These are phyloP conservation scores for Syncephalastrum monosporum DNA, from an alignment of 371 early-diverging fungal species.

Conservation along the genomic window DNA sequence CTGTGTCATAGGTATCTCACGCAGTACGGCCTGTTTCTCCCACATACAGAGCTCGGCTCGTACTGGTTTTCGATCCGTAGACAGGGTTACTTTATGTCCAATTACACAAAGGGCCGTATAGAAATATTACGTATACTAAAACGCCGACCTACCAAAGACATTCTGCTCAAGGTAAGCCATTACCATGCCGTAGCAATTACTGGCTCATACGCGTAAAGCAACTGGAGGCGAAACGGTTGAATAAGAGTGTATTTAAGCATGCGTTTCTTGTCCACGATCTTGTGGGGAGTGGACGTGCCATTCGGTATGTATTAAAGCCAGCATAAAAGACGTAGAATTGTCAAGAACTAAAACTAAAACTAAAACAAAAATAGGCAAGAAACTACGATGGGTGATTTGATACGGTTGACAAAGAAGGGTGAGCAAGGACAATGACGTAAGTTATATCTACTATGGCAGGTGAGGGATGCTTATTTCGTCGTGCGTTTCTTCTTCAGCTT, in stretches of 20 bases:
- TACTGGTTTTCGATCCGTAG: constrained; percentile 30
- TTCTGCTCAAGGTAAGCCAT: constrained; percentile 19
- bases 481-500: constrained; percentile 30
- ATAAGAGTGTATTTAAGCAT: constrained; percentile 17
- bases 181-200: background rate
- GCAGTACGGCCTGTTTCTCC: constrained; percentile 18
- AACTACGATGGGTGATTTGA: constrained; percentile 33
- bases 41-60: constrained; percentile 14
- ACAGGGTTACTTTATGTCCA: constrained; percentile 24
- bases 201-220: constrained; percentile 9
- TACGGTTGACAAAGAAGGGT: constrained; percentile 29
- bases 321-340: background rate
- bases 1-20: constrained; percentile 10
- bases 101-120: constrained; percentile 17
- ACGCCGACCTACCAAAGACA: constrained; percentile 26
- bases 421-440: constrained; percentile 12
- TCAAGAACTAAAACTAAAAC: background rate
- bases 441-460: too few relatives aligned
- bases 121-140: constrained; percentile 27
- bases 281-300: constrained; percentile 27
- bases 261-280: constrained; percentile 27
- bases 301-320: constrained; percentile 14
- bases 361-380: constrained; percentile 14
- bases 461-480: background rate
- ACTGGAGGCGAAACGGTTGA: constrained; percentile 17